phyloP scores from a whole-genome alignment of 1,284 basidiomycete genomes.

The Fomitopsis palustris region DNA sequence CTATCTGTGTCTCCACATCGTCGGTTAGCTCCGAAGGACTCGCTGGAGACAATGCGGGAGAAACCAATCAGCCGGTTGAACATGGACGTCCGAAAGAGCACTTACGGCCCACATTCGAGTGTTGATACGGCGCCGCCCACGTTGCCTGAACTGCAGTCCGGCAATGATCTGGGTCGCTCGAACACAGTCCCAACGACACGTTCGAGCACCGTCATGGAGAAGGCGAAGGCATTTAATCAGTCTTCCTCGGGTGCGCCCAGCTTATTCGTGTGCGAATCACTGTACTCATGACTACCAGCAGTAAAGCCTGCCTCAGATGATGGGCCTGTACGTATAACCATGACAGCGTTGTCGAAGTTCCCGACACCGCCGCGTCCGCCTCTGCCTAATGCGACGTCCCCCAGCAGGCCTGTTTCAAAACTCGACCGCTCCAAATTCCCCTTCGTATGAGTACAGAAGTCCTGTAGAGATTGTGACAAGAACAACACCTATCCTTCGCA shows the following conservation, averaged over 20 bases:
- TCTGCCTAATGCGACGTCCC: slow-evolving; percentile 11
- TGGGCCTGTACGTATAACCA: slow-evolving; percentile 19
- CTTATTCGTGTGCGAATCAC: background rate
- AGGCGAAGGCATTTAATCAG: slow-evolving; percentile 38
- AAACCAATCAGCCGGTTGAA: background rate
- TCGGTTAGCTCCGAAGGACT: slow-evolving; percentile 1
- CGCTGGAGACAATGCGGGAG: background rate
- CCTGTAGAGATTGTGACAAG: background rate
- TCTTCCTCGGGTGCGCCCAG: slow-evolving; percentile 15
- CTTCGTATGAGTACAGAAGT: slow-evolving; percentile 21
- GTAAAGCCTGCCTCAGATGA: slow-evolving; percentile 7
- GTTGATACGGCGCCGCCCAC: slow-evolving; percentile 15
- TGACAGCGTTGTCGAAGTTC: slow-evolving; percentile 32
- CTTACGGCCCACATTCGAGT: slow-evolving; percentile 14
- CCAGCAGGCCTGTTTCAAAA: slow-evolving; percentile 31
- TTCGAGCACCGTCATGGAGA: slow-evolving; percentile 47
- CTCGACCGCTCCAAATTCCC: slow-evolving; percentile 37
- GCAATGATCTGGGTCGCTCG: slow-evolving; percentile 17
- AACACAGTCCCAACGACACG: slow-evolving; percentile 24
- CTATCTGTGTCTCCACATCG: slow-evolving; percentile 1
- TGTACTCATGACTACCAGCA: background rate
- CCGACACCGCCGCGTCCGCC: slow-evolving; percentile 38
- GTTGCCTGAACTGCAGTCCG: slow-evolving; percentile 9
- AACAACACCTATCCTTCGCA: background rate
- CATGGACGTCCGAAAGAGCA: slow-evolving; percentile 1